Percentiles rank a stretch among this genome's conserved stretches.
phyloP scores from a whole-genome alignment of 2,329 filamentous ascomycete genomes.

The Karstenula rhodostoma region DNA sequence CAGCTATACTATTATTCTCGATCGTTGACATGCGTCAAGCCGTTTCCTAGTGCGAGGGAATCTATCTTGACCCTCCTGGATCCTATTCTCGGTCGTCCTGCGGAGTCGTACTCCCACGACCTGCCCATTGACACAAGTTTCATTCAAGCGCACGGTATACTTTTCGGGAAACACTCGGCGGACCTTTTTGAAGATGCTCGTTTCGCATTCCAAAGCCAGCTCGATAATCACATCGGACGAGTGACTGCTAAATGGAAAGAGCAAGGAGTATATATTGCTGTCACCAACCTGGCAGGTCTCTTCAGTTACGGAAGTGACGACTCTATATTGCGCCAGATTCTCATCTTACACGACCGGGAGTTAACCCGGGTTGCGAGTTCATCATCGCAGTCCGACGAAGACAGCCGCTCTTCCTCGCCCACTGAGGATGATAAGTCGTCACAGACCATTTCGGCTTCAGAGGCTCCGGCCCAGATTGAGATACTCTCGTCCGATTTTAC shows the following conservation, averaged over 20 bases:
- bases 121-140: constrained; percentile 65
- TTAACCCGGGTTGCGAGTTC: constrained; percentile 17
- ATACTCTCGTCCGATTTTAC: constrained; percentile 27
- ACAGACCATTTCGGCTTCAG: constrained; percentile 25
- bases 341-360: constrained; percentile 26
- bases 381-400: constrained; percentile 24
- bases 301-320: constrained; percentile 62
- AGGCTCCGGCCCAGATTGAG: constrained; percentile 28
- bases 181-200: constrained; percentile 58
- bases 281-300: constrained; percentile 63
- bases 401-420: constrained; percentile 28
- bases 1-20: constrained; percentile 79
- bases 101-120: constrained; percentile 39
- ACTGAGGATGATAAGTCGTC: constrained; percentile 23
- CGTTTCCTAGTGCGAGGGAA: constrained; percentile 73
- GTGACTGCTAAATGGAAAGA: constrained; percentile 63
- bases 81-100: constrained; percentile 54
- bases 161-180: constrained; percentile 64
- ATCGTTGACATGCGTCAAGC: constrained; percentile 71
- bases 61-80: constrained; percentile 74
- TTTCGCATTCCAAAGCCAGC: constrained; percentile 59
- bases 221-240: constrained; percentile 66
- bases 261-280: constrained; percentile 65
- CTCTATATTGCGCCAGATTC: constrained; percentile 45
- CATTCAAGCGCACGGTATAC: constrained; percentile 69